Conservation (phyloP, 2,329 filamentous ascomycete genomes). For the Aspergillus sp. region DNA sequence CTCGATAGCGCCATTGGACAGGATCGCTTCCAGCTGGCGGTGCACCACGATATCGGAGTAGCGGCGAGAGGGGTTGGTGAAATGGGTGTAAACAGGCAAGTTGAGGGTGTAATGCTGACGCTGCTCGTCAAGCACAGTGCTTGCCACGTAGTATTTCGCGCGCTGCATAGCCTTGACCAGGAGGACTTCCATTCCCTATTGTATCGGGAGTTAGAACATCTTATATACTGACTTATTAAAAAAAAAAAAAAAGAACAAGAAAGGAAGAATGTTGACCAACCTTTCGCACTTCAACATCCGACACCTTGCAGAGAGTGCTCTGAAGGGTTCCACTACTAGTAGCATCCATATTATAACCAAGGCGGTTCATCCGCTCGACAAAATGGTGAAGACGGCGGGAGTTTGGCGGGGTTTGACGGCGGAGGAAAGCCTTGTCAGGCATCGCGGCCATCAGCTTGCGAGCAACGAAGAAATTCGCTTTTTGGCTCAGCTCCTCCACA, state of each 20-base stretch:
- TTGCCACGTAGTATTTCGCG: constrained; percentile 86
- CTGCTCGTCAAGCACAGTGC: constrained; percentile 67
- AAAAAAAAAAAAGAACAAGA: background rate
- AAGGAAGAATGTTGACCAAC: constrained; percentile 20
- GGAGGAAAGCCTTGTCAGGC: constrained; percentile 86
- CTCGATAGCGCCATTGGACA: constrained; percentile 73
- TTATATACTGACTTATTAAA: constrained; percentile 9
- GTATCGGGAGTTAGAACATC: too few relatives aligned
- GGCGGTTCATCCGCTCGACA: constrained; percentile 81
- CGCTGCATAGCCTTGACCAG: constrained; percentile 92
- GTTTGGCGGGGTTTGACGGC: constrained; percentile 78
- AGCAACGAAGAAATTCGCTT: constrained; percentile 82
- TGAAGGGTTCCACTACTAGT: constrained; percentile 85
- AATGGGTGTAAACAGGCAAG: constrained; percentile 90
- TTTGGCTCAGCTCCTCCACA: constrained; percentile 90
- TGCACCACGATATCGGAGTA: constrained; percentile 95
- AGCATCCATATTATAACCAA: constrained; percentile 83
- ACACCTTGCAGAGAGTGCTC: constrained; percentile 88
- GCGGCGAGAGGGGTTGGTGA: constrained; percentile 87
- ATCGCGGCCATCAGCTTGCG: constrained; percentile 70
- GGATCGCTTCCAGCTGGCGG: constrained; percentile 78
- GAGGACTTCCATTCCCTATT: constrained; percentile 82
- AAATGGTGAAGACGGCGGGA: constrained; percentile 82
- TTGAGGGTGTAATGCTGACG: constrained; percentile 89
- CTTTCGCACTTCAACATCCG: constrained; percentile 82